Evolutionary conservation across 768 basidiomycete genomes (phyloP).

Genomic region (Phylloporus sp.): DNA sequence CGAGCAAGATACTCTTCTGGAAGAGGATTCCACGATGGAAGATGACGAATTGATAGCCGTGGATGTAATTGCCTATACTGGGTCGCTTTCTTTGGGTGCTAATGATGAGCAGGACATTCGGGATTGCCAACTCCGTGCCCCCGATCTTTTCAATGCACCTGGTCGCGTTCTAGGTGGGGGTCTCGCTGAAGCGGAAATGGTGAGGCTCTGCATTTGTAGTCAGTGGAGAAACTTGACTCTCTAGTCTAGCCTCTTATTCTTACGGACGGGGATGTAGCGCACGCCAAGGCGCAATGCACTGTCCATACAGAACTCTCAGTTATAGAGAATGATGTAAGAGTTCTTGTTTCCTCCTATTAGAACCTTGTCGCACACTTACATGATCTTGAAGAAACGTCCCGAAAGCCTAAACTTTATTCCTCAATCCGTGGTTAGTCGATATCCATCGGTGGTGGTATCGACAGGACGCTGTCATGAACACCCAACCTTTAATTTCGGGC

Average conservation of each 20-base stretch:
- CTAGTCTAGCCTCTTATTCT: neutral
- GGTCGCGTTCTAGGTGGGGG: neutral
- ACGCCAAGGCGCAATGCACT: neutral
- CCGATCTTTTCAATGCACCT: neutral
- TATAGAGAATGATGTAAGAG: constrained; percentile 9
- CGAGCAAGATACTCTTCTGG: neutral
- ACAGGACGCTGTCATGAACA: neutral
- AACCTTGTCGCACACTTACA: neutral
- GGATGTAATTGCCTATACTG: constrained; percentile 1
- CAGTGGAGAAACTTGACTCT: neutral
- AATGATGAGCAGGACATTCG: neutral
- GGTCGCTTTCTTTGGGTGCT: neutral
- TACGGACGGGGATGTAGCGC: neutral
- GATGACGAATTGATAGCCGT: neutral
- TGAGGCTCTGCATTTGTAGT: constrained; percentile 2
- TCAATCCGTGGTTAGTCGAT: constrained; percentile 24
- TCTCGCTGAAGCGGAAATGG: neutral
- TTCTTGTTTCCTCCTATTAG: neutral
- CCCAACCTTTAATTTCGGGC: neutral
- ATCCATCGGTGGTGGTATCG: constrained; percentile 11
- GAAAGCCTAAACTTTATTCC: constrained; percentile 24
- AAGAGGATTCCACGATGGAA: neutral
- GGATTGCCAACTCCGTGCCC: neutral
- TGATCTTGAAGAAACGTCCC: constrained; percentile 11
- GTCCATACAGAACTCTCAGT: neutral